A percentile compares a stretch with the other conserved stretches of the same genome.
Conservation (phyloP, 257 asterid species). For the Catharanthus roseus region DNA sequence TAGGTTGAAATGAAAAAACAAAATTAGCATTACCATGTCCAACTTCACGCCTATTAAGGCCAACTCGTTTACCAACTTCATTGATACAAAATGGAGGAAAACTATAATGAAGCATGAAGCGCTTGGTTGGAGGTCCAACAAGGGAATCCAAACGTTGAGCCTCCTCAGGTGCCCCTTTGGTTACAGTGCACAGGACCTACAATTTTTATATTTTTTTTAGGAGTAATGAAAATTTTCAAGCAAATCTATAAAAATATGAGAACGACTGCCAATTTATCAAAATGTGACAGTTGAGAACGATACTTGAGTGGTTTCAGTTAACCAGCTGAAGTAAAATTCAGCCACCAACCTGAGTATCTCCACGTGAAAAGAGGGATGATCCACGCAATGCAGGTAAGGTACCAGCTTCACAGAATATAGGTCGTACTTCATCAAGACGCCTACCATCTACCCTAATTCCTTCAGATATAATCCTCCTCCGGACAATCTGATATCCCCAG, state of each 20-base stretch:
- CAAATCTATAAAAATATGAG: neutral
- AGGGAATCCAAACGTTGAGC: slow-evolving; percentile 82
- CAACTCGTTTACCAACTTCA: slow-evolving; percentile 90
- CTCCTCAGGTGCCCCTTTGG: slow-evolving; percentile 97
- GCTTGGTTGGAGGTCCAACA: slow-evolving; percentile 93
- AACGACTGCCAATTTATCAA: neutral
- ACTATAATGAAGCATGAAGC: slow-evolving; percentile 95
- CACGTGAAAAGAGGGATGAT: slow-evolving; percentile 81
- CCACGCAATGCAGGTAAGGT: slow-evolving; percentile 76
- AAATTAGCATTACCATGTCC: slow-evolving; percentile 72
- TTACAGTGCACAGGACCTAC: slow-evolving; percentile 93
- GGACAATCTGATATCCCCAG: slow-evolving; percentile 61
- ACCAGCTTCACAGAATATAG: slow-evolving; percentile 87
- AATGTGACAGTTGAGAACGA: neutral
- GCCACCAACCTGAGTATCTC: slow-evolving; percentile 85
- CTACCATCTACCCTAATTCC: slow-evolving; percentile 96
- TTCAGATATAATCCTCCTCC: slow-evolving; percentile 71
- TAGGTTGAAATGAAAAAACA: neutral
- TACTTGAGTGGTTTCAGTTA: neutral
- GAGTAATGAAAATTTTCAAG: neutral
- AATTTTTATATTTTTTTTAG: slow-evolving; percentile 6
- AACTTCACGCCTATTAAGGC: slow-evolving; percentile 93
- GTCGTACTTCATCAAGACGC: slow-evolving; percentile 84
- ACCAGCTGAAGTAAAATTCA: slow-evolving; percentile 6
- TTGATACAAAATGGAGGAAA: slow-evolving; percentile 93